Base-by-base conservation (phyloP, 1,139 yeast genomes). In the Eremothecium coryli region DNA sequence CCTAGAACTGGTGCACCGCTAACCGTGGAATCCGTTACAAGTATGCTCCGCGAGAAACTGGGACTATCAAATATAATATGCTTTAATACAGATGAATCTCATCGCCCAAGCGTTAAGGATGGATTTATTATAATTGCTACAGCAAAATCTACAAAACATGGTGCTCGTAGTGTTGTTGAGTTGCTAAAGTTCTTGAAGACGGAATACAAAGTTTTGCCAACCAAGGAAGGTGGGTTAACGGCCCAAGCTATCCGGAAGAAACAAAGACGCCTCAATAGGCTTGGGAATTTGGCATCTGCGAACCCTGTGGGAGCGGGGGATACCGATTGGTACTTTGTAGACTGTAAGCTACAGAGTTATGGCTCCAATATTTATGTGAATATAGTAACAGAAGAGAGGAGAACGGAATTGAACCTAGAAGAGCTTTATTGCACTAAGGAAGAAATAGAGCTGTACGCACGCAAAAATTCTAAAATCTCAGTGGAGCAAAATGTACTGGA, bases 71-170 rank as follows among this genome's bases (percentile, higher is more conserved):
- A 82, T 39, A 51, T 85, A 23, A 54, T 61, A 28, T 52, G 86
- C 1, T 73, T 81, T 45, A 94, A 76, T 27, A 64, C 63, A 5
- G 56, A 60, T 6, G 63, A 63, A 18, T 70, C 68, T 31, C 68
- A 70, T 3, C 69, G 65, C 33, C 64, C 67, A 26, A 60, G 68
- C 2, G 62, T 65, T 35, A 41, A 68, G 48, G 47, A 66, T 39
- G 61, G 65, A 34, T 76, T 66, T 48, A 71, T 81, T 62, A 60
- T 86, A 4, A 60, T 88, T 1, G 71, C 77, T n/a, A 71, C 93
- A 0, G 95, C 95, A 2, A 80, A 78, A 51, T 76, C 90, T 18
- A 73, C 75, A 28, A 76, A 73, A 42, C 97, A 88, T 58, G 62
- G 85, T 16, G 76, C 70, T 47, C 78, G 76, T 38, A 88, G 93